A percentile compares a stretch with the other conserved stretches of the same genome.
These are phyloP conservation scores for Colletotrichum sp. DNA, from an alignment of 2,329 filamentous ascomycete genomes.

Conservation along the genomic window DNA sequence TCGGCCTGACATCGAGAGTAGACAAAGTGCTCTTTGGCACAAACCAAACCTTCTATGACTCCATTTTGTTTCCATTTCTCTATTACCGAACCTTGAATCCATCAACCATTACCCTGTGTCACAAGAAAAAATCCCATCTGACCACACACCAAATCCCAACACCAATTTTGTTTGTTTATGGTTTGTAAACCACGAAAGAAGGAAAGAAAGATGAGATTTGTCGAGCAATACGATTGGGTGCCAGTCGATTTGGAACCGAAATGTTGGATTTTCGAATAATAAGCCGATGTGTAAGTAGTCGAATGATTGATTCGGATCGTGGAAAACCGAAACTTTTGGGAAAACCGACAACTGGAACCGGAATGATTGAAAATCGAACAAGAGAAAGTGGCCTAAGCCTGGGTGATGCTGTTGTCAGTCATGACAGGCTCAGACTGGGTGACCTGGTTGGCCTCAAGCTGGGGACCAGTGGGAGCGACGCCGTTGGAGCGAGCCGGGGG, in stretches of 20 bases:
- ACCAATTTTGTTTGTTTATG: background rate
- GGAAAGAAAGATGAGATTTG: background rate
- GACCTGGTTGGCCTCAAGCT: background rate
- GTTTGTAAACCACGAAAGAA: background rate
- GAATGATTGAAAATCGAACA: background rate
- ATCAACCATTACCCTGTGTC: background rate
- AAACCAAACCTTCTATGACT: background rate
- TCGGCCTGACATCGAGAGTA: background rate
- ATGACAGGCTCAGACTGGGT: constrained; percentile 17
- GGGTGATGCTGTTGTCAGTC: background rate
- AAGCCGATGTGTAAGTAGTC: background rate
- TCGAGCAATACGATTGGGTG: background rate
- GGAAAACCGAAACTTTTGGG: background rate
- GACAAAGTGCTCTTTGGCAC: background rate
- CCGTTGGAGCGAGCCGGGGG: background rate
- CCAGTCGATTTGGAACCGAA: background rate
- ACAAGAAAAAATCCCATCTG: background rate
- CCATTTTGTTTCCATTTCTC: background rate
- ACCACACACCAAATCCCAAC: background rate
- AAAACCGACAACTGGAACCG: background rate
- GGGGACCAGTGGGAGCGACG: background rate
- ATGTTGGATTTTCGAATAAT: background rate
- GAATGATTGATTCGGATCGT: background rate
- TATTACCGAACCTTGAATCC: background rate
- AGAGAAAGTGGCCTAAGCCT: background rate